These are phyloP conservation scores for Alternaria gaisen DNA, from an alignment of 2,329 filamentous ascomycete genomes.

Conservation along the genomic window DNA sequence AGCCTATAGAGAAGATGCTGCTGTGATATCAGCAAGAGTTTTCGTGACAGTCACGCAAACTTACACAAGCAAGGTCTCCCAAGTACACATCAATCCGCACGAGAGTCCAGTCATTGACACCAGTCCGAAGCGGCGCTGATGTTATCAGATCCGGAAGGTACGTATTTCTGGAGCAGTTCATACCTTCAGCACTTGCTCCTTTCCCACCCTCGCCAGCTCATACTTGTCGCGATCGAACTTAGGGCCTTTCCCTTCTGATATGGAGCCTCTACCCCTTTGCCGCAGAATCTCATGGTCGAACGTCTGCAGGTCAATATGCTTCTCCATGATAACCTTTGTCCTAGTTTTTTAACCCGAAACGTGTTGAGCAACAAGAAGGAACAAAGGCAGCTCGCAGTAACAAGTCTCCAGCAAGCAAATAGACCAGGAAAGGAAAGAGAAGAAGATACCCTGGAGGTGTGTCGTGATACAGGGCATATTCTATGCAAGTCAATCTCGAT, in stretches of 20 bases:
- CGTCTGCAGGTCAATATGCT: constrained; percentile 39
- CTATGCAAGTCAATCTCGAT: constrained; percentile 48
- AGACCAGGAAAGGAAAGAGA: constrained; percentile 30
- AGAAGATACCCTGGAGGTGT: constrained; percentile 24
- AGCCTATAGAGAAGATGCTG: constrained; percentile 48
- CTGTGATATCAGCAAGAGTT: constrained; percentile 2
- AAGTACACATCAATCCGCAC: constrained; percentile 50
- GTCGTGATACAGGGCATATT: constrained; percentile 45
- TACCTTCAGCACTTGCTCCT: constrained; percentile 50
- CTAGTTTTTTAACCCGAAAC: not conserved
- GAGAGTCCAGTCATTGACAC: constrained; percentile 50
- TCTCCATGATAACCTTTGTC: constrained; percentile 37
- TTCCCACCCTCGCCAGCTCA: constrained; percentile 48
- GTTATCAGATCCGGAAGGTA: constrained; percentile 13
- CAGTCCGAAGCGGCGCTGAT: constrained; percentile 48
- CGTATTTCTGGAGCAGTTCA: not conserved
- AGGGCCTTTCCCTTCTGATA: constrained; percentile 37
- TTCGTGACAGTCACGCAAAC: constrained; percentile 5
- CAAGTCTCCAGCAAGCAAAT: constrained; percentile 21
- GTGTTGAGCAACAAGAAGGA: not conserved
- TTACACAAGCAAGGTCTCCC: constrained; percentile 51
- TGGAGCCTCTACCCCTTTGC: constrained; percentile 29
- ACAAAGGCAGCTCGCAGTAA: constrained; percentile 9
- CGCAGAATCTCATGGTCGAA: constrained; percentile 38
- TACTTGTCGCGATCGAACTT: constrained; percentile 45